Evolutionary conservation across 169 alveolate genomes (phyloP), one percentile per base, ranked within the genome.

Genomic region (Cystoisospora suis): DNA sequence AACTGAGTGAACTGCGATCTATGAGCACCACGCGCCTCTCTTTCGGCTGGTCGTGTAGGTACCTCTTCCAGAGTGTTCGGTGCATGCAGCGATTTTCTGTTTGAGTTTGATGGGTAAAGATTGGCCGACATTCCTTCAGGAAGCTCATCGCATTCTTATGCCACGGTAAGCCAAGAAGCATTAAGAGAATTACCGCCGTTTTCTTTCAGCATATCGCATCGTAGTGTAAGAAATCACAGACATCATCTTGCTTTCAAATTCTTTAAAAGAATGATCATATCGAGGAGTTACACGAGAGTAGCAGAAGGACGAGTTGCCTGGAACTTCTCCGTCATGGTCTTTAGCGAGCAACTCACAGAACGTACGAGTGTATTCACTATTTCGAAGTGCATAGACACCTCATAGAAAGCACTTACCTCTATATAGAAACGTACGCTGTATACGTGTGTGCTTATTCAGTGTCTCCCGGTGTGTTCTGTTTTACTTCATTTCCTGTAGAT

Each of bases 51-150:
- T n/a, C n/a, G n/a, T n/a, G n/a, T n/a, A n/a, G n/a, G n/a, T n/a
- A n/a, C n/a, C n/a, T n/a, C n/a, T n/a, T n/a, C n/a, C n/a, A n/a
- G n/a, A n/a, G n/a, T n/a, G n/a, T n/a, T n/a, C n/a, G n/a, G n/a
- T n/a, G n/a, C 97, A 96, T 77, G 87, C 94, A 20, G 96, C 95
- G 34, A 80, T 96, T 0, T 96, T 96, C 80, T 96, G 98, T 49
- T 90, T 96, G 61, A 94, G 97, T 88, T 81, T 96, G 77, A 96
- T 96, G 98, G 98, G 98, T 27, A 45, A 61, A 2, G 97, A 96
- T 72, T 96, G 98, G 98, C 98, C 98, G 2, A 45, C 93, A 9
- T 96, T 96, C 90, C 38, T 96, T 0, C 47, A 58, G 81, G 98
- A 96, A 77, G 97, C 97, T 27, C 91, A 92, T 0, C 96, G 98